Percentiles rank a stretch among this genome's conserved stretches.
phyloP scores from a whole-genome alignment of 805 yeast genomes.

The Spathaspora arborariae region DNA sequence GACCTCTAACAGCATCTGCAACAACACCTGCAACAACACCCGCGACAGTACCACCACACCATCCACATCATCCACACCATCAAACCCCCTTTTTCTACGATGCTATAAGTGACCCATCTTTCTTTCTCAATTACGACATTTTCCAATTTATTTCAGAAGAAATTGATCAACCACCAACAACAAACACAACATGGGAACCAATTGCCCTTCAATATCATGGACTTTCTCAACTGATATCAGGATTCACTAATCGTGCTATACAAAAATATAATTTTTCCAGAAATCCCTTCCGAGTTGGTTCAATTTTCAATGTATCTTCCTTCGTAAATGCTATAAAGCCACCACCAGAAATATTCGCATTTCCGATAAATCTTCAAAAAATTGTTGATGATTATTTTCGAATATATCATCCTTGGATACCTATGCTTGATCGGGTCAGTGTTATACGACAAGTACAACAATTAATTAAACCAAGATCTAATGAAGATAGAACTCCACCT shows the following conservation, averaged over 20 bases:
- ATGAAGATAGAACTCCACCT: conserved; percentile 2
- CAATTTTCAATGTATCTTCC: conserved; percentile 19
- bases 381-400: conserved; percentile 16
- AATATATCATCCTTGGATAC: conserved; percentile 19
- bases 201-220: conserved; percentile 20
- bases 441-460: conserved; percentile 15
- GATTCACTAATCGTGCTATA: conserved; percentile 16
- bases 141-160: conserved; percentile 16
- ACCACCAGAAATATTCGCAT: conserved; percentile 17
- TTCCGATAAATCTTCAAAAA: conserved; percentile 12
- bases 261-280: conserved; percentile 14
- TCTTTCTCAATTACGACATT: conserved; percentile 14
- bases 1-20: background rate
- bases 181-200: conserved; percentile 12
- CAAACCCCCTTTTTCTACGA: conserved; percentile 5
- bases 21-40: background rate
- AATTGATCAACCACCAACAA: conserved; percentile 9
- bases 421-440: conserved; percentile 17
- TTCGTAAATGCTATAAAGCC: conserved; percentile 10
- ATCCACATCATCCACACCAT: too few relatives aligned
- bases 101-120: conserved; percentile 13
- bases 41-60: too few relatives aligned
- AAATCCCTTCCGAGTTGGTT: conserved; percentile 23
- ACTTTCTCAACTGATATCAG: conserved; percentile 16
- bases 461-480: background rate